phyloP scores from a whole-genome alignment of 257 asterid species.

The Mitragyna speciosa region DNA sequence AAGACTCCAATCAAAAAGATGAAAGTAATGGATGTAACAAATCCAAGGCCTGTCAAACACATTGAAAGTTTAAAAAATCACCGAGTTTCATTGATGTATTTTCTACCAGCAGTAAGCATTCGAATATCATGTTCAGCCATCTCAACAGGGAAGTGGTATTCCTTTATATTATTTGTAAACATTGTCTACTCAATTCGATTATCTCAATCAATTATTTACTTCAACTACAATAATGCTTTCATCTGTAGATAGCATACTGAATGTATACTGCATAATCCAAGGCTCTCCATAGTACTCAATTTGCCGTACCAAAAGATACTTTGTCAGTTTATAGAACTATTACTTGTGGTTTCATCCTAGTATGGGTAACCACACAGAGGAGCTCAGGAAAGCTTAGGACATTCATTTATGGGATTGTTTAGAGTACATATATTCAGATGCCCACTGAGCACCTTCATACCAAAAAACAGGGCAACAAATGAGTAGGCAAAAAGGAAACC shows the following conservation, averaged over 20 bases:
- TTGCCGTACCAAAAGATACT: neutral
- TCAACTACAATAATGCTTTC: neutral
- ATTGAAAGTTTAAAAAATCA: neutral
- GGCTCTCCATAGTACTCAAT: neutral
- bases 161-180: neutral
- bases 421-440: neutral
- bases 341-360: neutral
- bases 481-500: neutral
- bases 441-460: neutral
- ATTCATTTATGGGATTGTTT: neutral
- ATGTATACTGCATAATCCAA: neutral
- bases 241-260: neutral
- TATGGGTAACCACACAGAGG: neutral
- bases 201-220: neutral
- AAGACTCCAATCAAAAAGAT: conserved; percentile 79
- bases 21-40: conserved; percentile 66
- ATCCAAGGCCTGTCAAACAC: conserved; percentile 62
- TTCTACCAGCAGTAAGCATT: neutral
- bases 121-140: neutral
- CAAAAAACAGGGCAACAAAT: neutral
- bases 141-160: conserved; percentile 3
- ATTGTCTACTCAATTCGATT: neutral
- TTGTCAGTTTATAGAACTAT: neutral
- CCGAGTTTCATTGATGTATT: neutral
- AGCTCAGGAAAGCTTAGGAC: neutral